Conservation (phyloP, 225 moss, liverwort and hornwort genomes). For the Thuidium tamariscinum region DNA sequence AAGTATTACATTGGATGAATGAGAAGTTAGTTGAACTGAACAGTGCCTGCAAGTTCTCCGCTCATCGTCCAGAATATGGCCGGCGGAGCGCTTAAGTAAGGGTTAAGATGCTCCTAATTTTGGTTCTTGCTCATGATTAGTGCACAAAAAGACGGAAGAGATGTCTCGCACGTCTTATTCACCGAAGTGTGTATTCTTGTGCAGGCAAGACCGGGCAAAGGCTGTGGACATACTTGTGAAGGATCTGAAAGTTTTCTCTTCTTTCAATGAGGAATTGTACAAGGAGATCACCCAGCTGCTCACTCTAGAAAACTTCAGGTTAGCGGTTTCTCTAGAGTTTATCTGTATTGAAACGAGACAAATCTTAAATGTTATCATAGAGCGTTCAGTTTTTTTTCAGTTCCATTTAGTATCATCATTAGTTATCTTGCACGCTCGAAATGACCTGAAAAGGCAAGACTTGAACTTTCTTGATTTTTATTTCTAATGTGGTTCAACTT, state of each 20-base stretch:
- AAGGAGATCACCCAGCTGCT: constrained; percentile 99
- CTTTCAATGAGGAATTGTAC: constrained; percentile 97
- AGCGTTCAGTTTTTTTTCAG: background rate
- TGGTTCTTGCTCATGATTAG: background rate
- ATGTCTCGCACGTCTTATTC: background rate
- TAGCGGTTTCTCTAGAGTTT: background rate
- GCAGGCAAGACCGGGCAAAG: constrained; percentile 98
- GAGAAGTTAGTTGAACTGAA: too few relatives aligned
- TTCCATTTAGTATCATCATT: background rate
- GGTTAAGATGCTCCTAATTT: background rate
- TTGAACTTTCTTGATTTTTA: background rate
- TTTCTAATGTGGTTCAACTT: background rate
- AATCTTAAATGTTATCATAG: background rate
- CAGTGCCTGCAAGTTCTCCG: too few relatives aligned
- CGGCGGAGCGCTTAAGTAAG: too few relatives aligned
- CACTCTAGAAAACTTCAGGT: constrained; percentile 97
- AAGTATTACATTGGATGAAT: too few relatives aligned
- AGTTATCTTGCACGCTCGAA: background rate
- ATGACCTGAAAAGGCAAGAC: background rate
- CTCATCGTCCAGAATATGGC: too few relatives aligned
- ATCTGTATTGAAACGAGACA: background rate
- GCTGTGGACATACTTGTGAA: constrained; percentile 99
- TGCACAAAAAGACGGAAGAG: background rate
- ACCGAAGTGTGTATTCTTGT: background rate
- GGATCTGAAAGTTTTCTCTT: constrained; percentile 97